A percentile compares a stretch with the other conserved stretches of the same genome.
phyloP scores from a whole-genome alignment of 2,329 filamentous ascomycete genomes.

The Fusarium sp. region DNA sequence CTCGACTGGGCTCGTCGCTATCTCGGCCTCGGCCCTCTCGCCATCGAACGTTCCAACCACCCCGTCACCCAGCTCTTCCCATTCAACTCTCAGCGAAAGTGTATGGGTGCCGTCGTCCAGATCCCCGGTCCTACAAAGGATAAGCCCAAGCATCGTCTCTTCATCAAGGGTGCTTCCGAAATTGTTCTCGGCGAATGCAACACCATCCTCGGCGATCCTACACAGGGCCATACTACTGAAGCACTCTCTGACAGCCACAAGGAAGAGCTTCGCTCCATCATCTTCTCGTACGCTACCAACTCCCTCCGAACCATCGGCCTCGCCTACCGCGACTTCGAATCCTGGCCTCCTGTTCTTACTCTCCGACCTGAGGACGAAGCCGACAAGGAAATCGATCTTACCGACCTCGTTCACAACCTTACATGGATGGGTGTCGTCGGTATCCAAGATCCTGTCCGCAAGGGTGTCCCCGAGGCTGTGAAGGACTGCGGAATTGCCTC shows the following conservation, averaged over 20 bases:
- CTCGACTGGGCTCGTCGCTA: slow-evolving; percentile 64
- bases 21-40: slow-evolving; percentile 61
- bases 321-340: slow-evolving; percentile 77
- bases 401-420: slow-evolving; percentile 60
- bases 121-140: slow-evolving; percentile 52
- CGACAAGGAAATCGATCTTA: slow-evolving; percentile 58
- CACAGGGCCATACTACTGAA: slow-evolving; percentile 47
- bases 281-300: slow-evolving; percentile 70
- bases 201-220: slow-evolving; percentile 67
- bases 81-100: slow-evolving; percentile 67
- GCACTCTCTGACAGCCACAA: slow-evolving; percentile 58
- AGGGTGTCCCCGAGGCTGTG: slow-evolving; percentile 72
- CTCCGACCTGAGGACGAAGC: slow-evolving; percentile 72
- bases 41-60: slow-evolving; percentile 61
- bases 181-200: slow-evolving; percentile 64
- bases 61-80: slow-evolving; percentile 64
- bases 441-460: slow-evolving; percentile 76
- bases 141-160: slow-evolving; percentile 58
- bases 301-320: slow-evolving; percentile 81
- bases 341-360: slow-evolving; percentile 76
- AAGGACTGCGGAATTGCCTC: slow-evolving; percentile 72
- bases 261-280: slow-evolving; percentile 65
- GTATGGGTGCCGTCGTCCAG: slow-evolving; percentile 68
- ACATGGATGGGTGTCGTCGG: slow-evolving; percentile 66
- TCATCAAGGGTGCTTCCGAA: slow-evolving; percentile 70